Conservation (phyloP, 75 land plant species). For the Azolla pinnata region DNA sequence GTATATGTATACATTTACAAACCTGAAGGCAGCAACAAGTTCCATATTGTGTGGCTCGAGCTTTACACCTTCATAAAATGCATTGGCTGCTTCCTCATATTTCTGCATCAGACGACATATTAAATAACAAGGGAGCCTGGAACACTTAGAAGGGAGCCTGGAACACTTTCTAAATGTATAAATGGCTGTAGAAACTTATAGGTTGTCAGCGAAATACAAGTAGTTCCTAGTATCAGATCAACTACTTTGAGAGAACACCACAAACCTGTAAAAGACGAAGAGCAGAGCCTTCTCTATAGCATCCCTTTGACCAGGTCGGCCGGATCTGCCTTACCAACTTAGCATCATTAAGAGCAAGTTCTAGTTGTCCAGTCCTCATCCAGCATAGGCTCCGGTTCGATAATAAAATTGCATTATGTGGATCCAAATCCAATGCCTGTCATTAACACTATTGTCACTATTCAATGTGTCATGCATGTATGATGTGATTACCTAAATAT, state of each 20-base stretch:
- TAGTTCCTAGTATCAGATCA: too few relatives aligned
- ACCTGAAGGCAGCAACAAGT: conserved; percentile 85
- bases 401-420: conserved; percentile 48
- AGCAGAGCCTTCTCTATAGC: conserved; percentile 93
- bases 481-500: too few relatives aligned
- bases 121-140: neutral
- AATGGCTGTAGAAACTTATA: too few relatives aligned
- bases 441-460: neutral
- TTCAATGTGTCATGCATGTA: neutral
- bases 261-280: conserved; percentile 63
- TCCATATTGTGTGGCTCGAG: conserved; percentile 86
- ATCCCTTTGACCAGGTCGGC: conserved; percentile 89
- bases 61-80: conserved; percentile 85
- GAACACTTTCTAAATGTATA: neutral
- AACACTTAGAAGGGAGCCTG: neutral
- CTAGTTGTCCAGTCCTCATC: conserved; percentile 77
- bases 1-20: neutral
- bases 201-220: too few relatives aligned
- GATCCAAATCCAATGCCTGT: conserved; percentile 91
- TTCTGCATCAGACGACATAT: conserved; percentile 31
- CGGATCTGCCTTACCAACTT: conserved; percentile 48
- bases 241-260: conserved; percentile 3
- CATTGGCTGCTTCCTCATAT: conserved; percentile 93
- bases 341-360: conserved; percentile 85
- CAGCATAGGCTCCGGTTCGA: conserved; percentile 92